These are phyloP conservation scores for Quillaja saponaria DNA, from an alignment of 306 rosid species.

Conservation along the genomic window DNA sequence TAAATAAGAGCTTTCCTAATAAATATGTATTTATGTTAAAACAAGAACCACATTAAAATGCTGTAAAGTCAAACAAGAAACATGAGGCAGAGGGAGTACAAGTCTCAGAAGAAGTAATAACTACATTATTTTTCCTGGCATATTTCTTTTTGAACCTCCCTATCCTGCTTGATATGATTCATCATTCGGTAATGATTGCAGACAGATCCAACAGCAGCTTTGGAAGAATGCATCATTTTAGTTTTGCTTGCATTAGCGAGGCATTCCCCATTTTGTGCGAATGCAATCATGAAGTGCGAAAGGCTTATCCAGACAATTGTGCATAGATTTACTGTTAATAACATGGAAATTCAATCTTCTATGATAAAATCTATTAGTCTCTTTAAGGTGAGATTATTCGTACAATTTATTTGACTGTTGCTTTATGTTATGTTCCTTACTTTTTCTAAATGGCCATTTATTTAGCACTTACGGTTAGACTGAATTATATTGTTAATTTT, in stretches of 20 bases:
- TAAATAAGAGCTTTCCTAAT: too few relatives aligned
- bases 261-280: conserved; percentile 89
- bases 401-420: conserved; percentile 22
- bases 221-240: conserved; percentile 76
- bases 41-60: too few relatives aligned
- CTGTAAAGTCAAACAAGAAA: too few relatives aligned
- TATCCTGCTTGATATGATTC: too few relatives aligned
- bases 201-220: conserved; percentile 62
- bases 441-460: conserved; percentile 10
- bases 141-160: too few relatives aligned
- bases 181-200: conserved; percentile 43
- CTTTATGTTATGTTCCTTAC: conserved; percentile 23
- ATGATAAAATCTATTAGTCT: conserved; percentile 78
- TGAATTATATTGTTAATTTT: conserved; percentile 35
- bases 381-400: conserved; percentile 58
- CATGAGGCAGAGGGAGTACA: too few relatives aligned
- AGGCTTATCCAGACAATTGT: conserved; percentile 71
- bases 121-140: too few relatives aligned
- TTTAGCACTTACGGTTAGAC: conserved; percentile 20
- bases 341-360: conserved; percentile 54
- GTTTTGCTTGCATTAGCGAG: conserved; percentile 80
- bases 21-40: too few relatives aligned
- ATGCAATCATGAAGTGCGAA: conserved; percentile 68
- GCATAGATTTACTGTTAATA: conserved; percentile 58
- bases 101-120: too few relatives aligned